Base-by-base conservation (phyloP, 2,329 filamentous ascomycete species). In the Laburnicola sp. region DNA sequence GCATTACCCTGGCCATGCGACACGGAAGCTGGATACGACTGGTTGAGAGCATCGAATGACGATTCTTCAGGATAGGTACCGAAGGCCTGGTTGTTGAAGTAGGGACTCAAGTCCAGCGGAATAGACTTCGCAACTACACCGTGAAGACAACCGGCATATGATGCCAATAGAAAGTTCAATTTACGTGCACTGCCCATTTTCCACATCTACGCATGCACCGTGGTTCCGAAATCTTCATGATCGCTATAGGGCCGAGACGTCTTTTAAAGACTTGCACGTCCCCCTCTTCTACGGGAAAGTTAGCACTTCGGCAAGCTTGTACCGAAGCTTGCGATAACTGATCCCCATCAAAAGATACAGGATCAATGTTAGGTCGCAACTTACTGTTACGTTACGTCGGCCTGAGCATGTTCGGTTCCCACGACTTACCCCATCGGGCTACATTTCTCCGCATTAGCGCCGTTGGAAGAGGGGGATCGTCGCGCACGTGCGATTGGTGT, bases 31-130 rank as follows among this genome's bases (percentile, higher is more conserved):
- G 76, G 76, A 49, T 75, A 79, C 0, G 76, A 77, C 42, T 78
- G 70, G 36, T 73, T 72, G 2, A 73, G 56, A 2, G 51, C 56
- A 47, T 80, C 76, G 50, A 80, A 78, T n/a, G 74, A 66, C 1
- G 78, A 74, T 56, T 80, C 76, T 2, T 76, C 76, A 0, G 78
- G 74, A 9, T 67, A 66, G 0, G 69, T 68, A 2, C 76, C 76
- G 51, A 80, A 79, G 1, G 67, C 78, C 48, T 77, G 78, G 59
- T 80, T 80, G 65, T 80, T 79, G 64, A 75, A 77, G 36, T 71
- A 70, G 0, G 62, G 16, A 0, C 65, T 60, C 22, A 79, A 58
- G 9, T 62, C 50, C 2, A 71, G 38, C 11, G 58, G 56, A 1
- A 65, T 50, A 8, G 51, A 58, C 25, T 41, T 23, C n/a, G 43